A percentile compares a stretch with the other conserved stretches of the same genome.
phyloP scores from a whole-genome alignment of 176 grass and related monocot species.

The Aegilops speltoides region DNA sequence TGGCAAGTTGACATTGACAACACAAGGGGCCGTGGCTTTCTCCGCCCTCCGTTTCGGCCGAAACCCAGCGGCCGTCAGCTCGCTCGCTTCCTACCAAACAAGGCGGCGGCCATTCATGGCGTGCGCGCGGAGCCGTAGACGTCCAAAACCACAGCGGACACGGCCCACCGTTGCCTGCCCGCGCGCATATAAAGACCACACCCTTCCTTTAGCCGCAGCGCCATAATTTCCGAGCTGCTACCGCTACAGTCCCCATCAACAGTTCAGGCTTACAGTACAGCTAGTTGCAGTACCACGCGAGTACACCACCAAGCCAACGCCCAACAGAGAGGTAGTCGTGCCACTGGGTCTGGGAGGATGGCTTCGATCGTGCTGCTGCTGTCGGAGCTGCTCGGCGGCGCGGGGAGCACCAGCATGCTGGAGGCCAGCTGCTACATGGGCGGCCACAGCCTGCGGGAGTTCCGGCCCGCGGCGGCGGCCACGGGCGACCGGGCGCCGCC shows the following conservation, averaged over 20 bases:
- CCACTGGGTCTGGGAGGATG: conserved; percentile 3
- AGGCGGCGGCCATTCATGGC: conserved; percentile 18
- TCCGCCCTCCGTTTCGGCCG: not conserved
- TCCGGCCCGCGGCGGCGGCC: not conserved
- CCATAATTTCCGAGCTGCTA: not conserved
- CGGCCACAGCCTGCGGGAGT: conserved; percentile 36
- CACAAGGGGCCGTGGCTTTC: not conserved
- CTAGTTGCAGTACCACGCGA: not conserved
- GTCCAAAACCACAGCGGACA: conserved; percentile 8
- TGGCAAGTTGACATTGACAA: not conserved
- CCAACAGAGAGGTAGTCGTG: too few species aligned
- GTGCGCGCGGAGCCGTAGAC: not conserved
- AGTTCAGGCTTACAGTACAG: not conserved
- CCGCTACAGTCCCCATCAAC: not conserved
- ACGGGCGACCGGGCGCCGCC: not conserved
- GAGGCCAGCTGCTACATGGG: conserved; percentile 41
- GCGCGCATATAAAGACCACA: not conserved
- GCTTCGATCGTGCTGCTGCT: conserved; percentile 50
- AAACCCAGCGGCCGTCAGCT: conserved; percentile 17
- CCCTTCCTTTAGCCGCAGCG: not conserved
- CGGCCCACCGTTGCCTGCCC: not conserved
- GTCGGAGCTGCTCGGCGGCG: conserved; percentile 48
- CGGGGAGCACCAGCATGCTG: conserved; percentile 32
- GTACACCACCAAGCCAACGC: not conserved
- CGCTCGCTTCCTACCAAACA: not conserved